phyloP scores from a whole-genome alignment of 164 flowering plant genomes.

The Magnolia officinalis region DNA sequence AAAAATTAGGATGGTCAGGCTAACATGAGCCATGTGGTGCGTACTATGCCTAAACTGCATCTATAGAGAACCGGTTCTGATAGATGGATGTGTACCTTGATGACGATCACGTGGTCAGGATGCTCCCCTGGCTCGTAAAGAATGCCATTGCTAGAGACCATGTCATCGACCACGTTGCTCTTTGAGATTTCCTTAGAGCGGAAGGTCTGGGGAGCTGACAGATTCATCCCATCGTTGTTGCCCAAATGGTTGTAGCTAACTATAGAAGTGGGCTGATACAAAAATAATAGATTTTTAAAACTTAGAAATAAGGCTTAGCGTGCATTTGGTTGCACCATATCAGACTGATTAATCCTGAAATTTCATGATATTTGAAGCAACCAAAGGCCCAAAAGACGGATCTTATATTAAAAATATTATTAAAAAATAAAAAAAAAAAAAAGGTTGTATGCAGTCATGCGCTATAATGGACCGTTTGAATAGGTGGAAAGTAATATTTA shows the following conservation, averaged over 20 bases:
- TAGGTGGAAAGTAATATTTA: too few relatives aligned
- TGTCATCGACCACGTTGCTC: slow-evolving; percentile 97
- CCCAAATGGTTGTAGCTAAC: slow-evolving; percentile 99
- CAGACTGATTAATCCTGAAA: too few relatives aligned
- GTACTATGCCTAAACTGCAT: not conserved
- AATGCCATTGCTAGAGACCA: slow-evolving; percentile 97
- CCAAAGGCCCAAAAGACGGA: too few relatives aligned
- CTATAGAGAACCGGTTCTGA: not conserved
- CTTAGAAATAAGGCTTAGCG: too few relatives aligned
- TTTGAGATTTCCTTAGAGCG: slow-evolving; percentile 97
- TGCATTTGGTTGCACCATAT: too few relatives aligned
- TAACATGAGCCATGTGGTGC: not conserved
- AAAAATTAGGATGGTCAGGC: not conserved
- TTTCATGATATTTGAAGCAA: too few relatives aligned
- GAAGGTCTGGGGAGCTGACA: slow-evolving; percentile 98
- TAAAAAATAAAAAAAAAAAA: too few relatives aligned
- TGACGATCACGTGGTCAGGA: slow-evolving; percentile 97
- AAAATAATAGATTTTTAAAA: not conserved
- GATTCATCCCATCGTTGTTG: slow-evolving; percentile 97
- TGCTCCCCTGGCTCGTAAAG: slow-evolving; percentile 99
- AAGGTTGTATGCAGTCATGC: too few relatives aligned
- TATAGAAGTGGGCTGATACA: slow-evolving; percentile 87
- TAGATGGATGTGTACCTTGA: slow-evolving; percentile 51
- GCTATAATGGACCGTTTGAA: too few relatives aligned
- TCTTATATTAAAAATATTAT: too few relatives aligned